Base-by-base conservation (phyloP, 495 filamentous ascomycete genomes). In the Coniosporium apollinis region DNA sequence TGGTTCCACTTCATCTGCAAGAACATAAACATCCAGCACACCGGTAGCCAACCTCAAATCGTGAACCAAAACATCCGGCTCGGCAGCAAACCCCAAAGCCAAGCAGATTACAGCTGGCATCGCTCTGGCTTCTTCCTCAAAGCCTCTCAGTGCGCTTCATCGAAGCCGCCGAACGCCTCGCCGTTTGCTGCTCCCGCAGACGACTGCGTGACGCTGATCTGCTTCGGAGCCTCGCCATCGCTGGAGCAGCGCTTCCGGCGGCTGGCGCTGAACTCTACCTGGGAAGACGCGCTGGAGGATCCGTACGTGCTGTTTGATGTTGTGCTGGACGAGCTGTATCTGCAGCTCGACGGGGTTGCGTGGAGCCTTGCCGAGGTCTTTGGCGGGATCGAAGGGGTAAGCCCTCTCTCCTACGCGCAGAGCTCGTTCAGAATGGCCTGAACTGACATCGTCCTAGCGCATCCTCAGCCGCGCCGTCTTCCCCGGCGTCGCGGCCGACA, bases 1-100 rank as follows among this genome's bases (percentile, higher is more conserved):
- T 44, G 42, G 42, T 32, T 40, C 13, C 42, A 44, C 32, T 40
- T 34, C 19, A 22, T 44, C 21, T 39, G 37, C 33, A 44, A 44
- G 21, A 34, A 44, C 28, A 39, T 40, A 26, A 22, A 39, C 11
- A 24, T 40, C 30, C 30, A 39, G 19, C 18, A 32, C 17, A 8
- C 18, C 10, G 30, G 32, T 11, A 30, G 14, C 9, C n/a, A n/a
- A 11, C 20, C 21, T 13, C 20, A 20, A 11, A 41, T 35, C 30
- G 15, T n/a, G n/a, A 31, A 22, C 15, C 15, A 10, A 9, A 16
- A 39, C 28, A 22, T n/a, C 18, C 28, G 21, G 16, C 25, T 21
- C 10, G 14, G 24, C 22, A 22, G 28, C 3, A 33, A 15, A n/a
- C 24, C 30, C 11, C 17, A 38, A 22, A 39, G 42, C 22, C 42